A percentile compares a stretch with the other conserved stretches of the same genome.
phyloP scores from a whole-genome alignment of 2,329 filamentous ascomycete species.

The Ascochyta lentis region DNA sequence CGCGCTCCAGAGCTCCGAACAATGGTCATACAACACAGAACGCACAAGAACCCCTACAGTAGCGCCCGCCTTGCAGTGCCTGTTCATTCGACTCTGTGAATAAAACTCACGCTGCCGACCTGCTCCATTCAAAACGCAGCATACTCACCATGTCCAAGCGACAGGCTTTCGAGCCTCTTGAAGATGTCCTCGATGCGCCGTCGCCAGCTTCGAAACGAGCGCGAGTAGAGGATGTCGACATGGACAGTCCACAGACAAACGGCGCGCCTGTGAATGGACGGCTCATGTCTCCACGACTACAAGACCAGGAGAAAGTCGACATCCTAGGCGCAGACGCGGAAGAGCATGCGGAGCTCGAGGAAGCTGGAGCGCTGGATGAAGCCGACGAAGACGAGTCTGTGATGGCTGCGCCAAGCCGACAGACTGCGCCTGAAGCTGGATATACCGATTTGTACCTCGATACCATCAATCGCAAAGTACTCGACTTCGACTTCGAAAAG shows the following conservation, averaged over 20 bases:
- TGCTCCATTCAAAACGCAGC: not conserved
- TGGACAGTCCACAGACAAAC: conserved; percentile 38
- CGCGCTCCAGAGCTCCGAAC: conserved; percentile 18
- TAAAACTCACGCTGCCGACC: not conserved
- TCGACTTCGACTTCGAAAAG: conserved; percentile 99
- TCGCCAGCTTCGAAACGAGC: conserved; percentile 59
- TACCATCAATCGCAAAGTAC: conserved; percentile 88
- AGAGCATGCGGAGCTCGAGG: conserved; percentile 47
- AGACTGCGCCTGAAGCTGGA: conserved; percentile 80
- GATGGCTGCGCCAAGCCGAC: conserved; percentile 64
- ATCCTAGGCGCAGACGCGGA: conserved; percentile 45
- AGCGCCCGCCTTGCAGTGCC: not conserved
- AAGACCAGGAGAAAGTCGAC: conserved; percentile 40
- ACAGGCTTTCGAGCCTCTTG: conserved; percentile 54
- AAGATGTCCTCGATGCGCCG: conserved; percentile 47
- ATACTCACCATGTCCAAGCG: conserved; percentile 55
- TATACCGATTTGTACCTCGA: conserved; percentile 98
- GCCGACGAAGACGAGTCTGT: conserved; percentile 49
- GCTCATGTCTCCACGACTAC: conserved; percentile 35
- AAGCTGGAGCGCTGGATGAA: conserved; percentile 42
- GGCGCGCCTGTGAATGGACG: conserved; percentile 38
- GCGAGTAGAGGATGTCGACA: conserved; percentile 53
- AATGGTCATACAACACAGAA: not conserved
- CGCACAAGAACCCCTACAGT: not conserved
- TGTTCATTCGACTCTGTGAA: not conserved